Evolutionary conservation across 2,329 filamentous ascomycete species (phyloP).

Genomic region (Rosellinia necatrix): DNA sequence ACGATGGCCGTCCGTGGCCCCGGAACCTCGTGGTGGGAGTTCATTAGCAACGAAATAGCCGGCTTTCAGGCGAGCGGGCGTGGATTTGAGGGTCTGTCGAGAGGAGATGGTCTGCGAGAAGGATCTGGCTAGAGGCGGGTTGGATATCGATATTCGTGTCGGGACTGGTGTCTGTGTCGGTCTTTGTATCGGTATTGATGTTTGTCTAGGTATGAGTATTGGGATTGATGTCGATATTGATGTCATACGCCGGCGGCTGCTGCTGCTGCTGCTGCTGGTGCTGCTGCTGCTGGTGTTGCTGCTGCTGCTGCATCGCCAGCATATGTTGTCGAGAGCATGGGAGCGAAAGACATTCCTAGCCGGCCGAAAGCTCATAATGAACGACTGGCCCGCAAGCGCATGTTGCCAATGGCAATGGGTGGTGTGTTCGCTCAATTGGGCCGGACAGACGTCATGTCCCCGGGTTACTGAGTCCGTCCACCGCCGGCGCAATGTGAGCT

Average conservation of each 20-base stretch:
- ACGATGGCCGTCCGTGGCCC: not conserved
- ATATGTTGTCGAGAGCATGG: slow-evolving; percentile 35
- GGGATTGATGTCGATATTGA: no score
- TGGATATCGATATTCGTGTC: not conserved
- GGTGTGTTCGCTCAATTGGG: slow-evolving; percentile 16
- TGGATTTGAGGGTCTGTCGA: slow-evolving; percentile 21
- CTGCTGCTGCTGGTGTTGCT: not conserved
- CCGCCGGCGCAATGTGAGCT: not conserved
- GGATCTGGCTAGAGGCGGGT: slow-evolving; percentile 19
- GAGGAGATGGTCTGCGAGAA: slow-evolving; percentile 30
- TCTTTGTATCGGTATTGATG: not conserved
- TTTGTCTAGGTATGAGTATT: no score
- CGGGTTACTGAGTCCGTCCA: not conserved
- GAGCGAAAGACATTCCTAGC: slow-evolving; percentile 37
- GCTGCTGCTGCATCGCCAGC: slow-evolving; percentile 37
- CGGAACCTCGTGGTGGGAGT: slow-evolving; percentile 19
- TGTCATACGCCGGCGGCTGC: no score
- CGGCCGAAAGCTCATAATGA: slow-evolving; percentile 42
- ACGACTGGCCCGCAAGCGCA: slow-evolving; percentile 28
- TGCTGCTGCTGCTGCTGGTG: no score
- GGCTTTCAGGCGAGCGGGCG: slow-evolving; percentile 32
- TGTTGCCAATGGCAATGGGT: slow-evolving; percentile 31
- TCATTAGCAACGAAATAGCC: slow-evolving; percentile 41
- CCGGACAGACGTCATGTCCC: slow-evolving; percentile 17
- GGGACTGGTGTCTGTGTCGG: not conserved